Evolutionary conservation across 1,284 basidiomycete genomes (phyloP), one percentile per base, ranked within the genome.

Genomic region (Microbotryum saponariae): DNA sequence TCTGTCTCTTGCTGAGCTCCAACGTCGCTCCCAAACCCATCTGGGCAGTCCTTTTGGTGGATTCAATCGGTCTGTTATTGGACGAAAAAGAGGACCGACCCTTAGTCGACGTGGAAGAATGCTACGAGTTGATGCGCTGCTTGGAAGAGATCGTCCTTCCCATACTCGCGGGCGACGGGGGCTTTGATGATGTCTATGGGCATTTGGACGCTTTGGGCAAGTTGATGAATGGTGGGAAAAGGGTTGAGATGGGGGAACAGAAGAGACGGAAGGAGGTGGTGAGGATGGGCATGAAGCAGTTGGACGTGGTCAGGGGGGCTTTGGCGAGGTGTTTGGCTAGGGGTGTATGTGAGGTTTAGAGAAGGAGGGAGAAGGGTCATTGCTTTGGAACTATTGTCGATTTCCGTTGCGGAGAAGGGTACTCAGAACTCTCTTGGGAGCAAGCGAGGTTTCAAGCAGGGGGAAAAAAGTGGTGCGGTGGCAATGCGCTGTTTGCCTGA

Each of bases 251-350:
- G 54, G 54, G 44, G 37, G 49, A 31, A 54, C 37, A 29, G 29
- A 52, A 21, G 46, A 29, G 8, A 29, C 44, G 3, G 45, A 29
- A 2, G 31, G 51, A 49, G 42, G 48, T 20, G 51, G 50, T 6
- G 23, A 48, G 20, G 29, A 37, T 37, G 27, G 37, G 37, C 4
- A 54, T 74, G 59, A 73, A 73, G 66, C 75, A 76, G 64, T 60
- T 79, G 60, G 76, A 78, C 42, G 74, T 78, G 9, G 77, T 78
- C 4, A 71, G 77, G 33, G 71, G 76, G 47, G 77, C 78, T 12
- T 61, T 78, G 27, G 76, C 76, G 37, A 68, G 60, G 64, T 62
- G 56, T 42, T 42, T 42, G 37, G 37, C 37, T 12, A 42, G 37
- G 12, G 37, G 37, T 9, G 12, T 42, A 12, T 42, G 37, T 42